phyloP scores from a whole-genome alignment of 495 filamentous ascomycete genomes.

The Cladorrhinum samala region DNA sequence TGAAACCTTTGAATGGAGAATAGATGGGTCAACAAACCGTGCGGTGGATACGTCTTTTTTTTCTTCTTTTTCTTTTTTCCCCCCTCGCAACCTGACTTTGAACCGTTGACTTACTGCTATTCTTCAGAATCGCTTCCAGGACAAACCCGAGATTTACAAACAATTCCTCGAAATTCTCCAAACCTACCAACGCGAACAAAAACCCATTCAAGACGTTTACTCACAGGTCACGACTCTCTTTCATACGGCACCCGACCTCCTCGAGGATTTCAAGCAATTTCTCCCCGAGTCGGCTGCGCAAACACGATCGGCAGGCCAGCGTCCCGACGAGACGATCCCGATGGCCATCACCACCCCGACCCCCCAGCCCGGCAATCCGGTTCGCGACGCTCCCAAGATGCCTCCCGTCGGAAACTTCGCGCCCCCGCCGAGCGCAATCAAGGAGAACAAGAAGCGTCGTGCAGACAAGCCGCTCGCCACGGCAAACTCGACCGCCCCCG shows the following conservation, averaged over 20 bases:
- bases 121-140: slow-evolving; percentile 82
- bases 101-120: slow-evolving; percentile 13
- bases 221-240: slow-evolving; percentile 95
- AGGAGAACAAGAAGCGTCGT: slow-evolving; percentile 70
- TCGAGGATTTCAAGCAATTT: slow-evolving; percentile 99
- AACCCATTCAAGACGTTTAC: slow-evolving; percentile 98
- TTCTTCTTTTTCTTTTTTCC: slow-evolving; percentile 1
- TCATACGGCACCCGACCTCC: slow-evolving; percentile 85
- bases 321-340: slow-evolving; percentile 52
- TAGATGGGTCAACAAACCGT: not conserved
- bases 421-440: slow-evolving; percentile 69
- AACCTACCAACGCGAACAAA: slow-evolving; percentile 96
- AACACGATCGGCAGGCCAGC: slow-evolving; percentile 58
- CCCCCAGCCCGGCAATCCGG: slow-evolving; percentile 38
- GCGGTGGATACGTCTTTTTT: not conserved
- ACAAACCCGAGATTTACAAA: slow-evolving; percentile 97
- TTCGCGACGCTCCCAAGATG: slow-evolving; percentile 59
- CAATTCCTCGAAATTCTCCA: slow-evolving; percentile 98
- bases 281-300: slow-evolving; percentile 93
- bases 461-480: slow-evolving; percentile 33
- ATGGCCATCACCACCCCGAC: slow-evolving; percentile 50
- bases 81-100: slow-evolving; percentile 4
- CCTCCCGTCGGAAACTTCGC: slow-evolving; percentile 94
- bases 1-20: not conserved
- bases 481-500: slow-evolving; percentile 19